Evolutionary conservation across 352 stramenopile species (phyloP), one percentile per base, ranked within the genome.

Genomic region (Globisporangium abappressorium): DNA sequence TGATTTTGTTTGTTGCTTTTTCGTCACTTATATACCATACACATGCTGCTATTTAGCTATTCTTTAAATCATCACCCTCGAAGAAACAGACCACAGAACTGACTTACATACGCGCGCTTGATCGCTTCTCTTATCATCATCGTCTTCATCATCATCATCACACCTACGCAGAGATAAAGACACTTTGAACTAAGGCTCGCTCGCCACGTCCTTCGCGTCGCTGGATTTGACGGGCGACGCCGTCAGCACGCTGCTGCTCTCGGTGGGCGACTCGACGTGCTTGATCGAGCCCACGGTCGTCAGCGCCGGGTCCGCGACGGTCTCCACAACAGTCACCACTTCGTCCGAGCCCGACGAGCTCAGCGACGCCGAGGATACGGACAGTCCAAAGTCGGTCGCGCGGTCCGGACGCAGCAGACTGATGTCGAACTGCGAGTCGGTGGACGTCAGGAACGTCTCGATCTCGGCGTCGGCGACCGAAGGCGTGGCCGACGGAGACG

Each of bases 361-460:
- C 38, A 92, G 62, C 55, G 79, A 92, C 11, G 53, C 63, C 54
- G 84, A 92, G 46, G 81, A 81, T 6, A 62, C 74, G 33, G 80
- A 89, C 26, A 82, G 70, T 18, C 76, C 74, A 64, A 93, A 93
- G 75, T 93, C 85, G 0, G 79, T 88, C 12, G 82, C 85, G 38
- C 84, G 79, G 28, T 91, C 74, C 1, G 85, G 85, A 22, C 85
- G 85, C 70, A 93, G 56, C 61, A 91, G 61, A 53, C 77, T 88
- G n/a, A 91, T 80, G 68, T 93, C 85, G 43, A 93, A 93, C 63
- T 91, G 77, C 49, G 82, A 91, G 9, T 84, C 80, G 8, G 75
- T 74, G 22, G 73, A 79, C 38, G 77, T 70, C 24, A 89, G 62
- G 46, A 84, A 85, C 47, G 77, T 80, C 62, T 82, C 65, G 60